These are phyloP conservation scores for Calamus simplicifolius DNA, from an alignment of 176 grass and related monocot species.

Conservation along the genomic window DNA sequence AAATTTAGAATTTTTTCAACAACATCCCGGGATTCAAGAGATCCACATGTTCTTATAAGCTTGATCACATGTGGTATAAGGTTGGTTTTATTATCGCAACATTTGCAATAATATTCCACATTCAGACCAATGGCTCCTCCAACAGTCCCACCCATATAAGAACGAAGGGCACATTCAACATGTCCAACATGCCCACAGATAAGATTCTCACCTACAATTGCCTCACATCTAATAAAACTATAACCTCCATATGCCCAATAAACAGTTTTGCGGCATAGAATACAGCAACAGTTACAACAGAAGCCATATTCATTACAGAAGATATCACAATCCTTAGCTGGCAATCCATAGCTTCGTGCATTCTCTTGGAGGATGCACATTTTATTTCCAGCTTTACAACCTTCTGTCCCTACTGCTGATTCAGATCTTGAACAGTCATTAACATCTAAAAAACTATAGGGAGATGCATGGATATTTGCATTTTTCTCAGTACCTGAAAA, in stretches of 20 bases:
- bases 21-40: constrained; percentile 46
- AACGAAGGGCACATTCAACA: constrained; percentile 73
- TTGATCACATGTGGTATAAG: constrained; percentile 55
- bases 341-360: constrained; percentile 34
- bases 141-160: constrained; percentile 88
- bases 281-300: constrained; percentile 86
- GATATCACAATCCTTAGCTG: constrained; percentile 54
- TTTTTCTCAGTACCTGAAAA: constrained; percentile 27
- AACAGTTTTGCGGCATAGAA: constrained; percentile 56
- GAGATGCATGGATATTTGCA: constrained; percentile 5
- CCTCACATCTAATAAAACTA: constrained; percentile 64
- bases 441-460: neutral
- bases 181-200: constrained; percentile 84
- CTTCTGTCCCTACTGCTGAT: constrained; percentile 22
- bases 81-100: constrained; percentile 88
- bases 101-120: constrained; percentile 78
- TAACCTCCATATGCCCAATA: constrained; percentile 56
- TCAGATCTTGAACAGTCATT: constrained; percentile 18
- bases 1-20: constrained; percentile 54
- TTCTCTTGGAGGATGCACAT: constrained; percentile 43
- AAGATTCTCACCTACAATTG: constrained; percentile 42
- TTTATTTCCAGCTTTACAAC: constrained; percentile 71
- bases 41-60: constrained; percentile 47
- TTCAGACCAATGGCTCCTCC: constrained; percentile 69
- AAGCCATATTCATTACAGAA: constrained; percentile 65